phyloP scores from a whole-genome alignment of 805 yeast genomes.

The Candida ulmi region DNA sequence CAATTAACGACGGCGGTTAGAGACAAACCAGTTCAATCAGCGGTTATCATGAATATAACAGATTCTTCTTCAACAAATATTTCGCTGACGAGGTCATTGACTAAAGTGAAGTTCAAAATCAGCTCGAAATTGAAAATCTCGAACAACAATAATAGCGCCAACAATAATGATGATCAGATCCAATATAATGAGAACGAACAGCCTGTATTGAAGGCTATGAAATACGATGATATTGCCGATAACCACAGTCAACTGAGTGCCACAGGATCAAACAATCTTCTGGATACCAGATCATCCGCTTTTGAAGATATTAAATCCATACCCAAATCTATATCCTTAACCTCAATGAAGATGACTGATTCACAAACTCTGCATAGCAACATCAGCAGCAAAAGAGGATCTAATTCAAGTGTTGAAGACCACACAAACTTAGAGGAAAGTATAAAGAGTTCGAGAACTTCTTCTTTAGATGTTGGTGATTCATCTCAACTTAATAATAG shows the following conservation, averaged over 20 bases:
- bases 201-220: slow-evolving; percentile 15
- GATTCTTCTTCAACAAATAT: slow-evolving; percentile 3
- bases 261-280: slow-evolving; percentile 3
- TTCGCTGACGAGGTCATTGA: slow-evolving; percentile 18
- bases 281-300: no score
- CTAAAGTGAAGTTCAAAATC: slow-evolving; percentile 18
- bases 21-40: neutral
- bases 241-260: neutral
- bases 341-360: neutral
- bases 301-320: neutral
- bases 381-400: neutral
- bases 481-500: neutral
- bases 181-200: slow-evolving; percentile 6
- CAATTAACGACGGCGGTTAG: no score
- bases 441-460: neutral
- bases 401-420: neutral
- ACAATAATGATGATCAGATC: neutral
- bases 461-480: neutral
- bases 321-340: neutral
- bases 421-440: neutral
- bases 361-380: neutral
- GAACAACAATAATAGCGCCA: neutral
- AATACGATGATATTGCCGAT: slow-evolving; percentile 14
- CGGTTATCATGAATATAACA: neutral
- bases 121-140: slow-evolving; percentile 14